Evolutionary conservation across 495 filamentous ascomycete species (phyloP).

Genomic region (Penicillium coffeae): DNA sequence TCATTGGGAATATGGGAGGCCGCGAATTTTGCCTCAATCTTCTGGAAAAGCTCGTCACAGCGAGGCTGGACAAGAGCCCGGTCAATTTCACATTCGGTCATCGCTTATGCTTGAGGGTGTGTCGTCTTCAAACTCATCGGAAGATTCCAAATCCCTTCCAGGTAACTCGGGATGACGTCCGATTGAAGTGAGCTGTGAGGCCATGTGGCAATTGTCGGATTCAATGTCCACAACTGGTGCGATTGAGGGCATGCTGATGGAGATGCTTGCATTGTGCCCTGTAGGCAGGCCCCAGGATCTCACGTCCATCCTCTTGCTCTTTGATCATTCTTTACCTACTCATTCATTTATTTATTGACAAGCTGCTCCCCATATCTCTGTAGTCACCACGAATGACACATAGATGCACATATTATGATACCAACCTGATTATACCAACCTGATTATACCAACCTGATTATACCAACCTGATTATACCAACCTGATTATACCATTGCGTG

Average conservation of each 20-base stretch:
- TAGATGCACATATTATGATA: too few species aligned
- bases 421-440: too few species aligned
- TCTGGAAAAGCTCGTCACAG: slow-evolving; percentile 9
- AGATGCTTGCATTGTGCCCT: neutral
- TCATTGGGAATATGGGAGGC: slow-evolving; percentile 9
- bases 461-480: too few species aligned
- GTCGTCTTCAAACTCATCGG: neutral
- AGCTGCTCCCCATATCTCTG: too few species aligned
- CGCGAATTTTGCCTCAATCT: slow-evolving; percentile 12
- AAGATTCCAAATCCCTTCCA: neutral
- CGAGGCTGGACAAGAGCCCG: neutral
- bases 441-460: too few species aligned
- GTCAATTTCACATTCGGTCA: slow-evolving; percentile 6
- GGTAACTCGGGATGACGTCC: too few species aligned
- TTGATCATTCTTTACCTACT: too few species aligned
- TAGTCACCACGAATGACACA: too few species aligned
- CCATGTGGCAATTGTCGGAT: neutral
- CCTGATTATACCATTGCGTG: too few species aligned
- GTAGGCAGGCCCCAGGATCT: neutral
- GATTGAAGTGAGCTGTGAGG: neutral
- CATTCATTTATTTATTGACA: too few species aligned
- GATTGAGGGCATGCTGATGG: neutral
- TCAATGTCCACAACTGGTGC: too few species aligned
- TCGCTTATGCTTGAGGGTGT: neutral
- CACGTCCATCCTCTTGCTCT: too few species aligned